phyloP scores from a whole-genome alignment of 805 yeast genomes.

The Metschnikowia continentalis region DNA sequence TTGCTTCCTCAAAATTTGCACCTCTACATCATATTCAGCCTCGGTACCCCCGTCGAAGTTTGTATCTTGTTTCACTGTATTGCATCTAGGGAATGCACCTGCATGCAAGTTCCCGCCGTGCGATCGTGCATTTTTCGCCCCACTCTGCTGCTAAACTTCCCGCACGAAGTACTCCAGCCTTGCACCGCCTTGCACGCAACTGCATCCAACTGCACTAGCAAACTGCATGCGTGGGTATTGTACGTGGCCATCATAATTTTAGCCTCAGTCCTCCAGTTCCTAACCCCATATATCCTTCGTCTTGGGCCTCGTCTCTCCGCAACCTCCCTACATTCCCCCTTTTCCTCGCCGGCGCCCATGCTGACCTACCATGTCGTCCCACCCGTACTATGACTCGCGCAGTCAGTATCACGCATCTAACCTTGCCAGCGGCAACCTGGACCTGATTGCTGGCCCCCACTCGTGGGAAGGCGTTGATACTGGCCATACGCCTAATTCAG shows the following conservation, averaged over 20 bases:
- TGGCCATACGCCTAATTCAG: neutral
- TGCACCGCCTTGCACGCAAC: neutral
- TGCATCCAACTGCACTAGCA: conserved; percentile 1
- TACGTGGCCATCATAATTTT: neutral
- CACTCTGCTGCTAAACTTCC: neutral
- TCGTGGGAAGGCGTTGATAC: neutral
- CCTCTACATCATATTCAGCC: too few relatives aligned
- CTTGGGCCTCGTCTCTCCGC: neutral
- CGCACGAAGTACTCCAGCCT: neutral
- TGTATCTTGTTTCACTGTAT: neutral
- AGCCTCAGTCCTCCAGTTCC: neutral
- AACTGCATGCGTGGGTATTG: conserved; percentile 4
- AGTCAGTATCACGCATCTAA: neutral
- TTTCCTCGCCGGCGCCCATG: neutral
- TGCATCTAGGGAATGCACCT: neutral
- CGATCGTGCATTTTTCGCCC: neutral
- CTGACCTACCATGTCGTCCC: conserved; percentile 1
- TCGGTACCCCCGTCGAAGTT: too few relatives aligned
- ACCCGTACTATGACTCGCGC: conserved; percentile 1
- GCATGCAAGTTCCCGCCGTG: neutral
- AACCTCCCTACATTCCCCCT: neutral
- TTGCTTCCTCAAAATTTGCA: too few relatives aligned
- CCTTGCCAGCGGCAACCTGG: neutral
- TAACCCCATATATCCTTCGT: neutral
- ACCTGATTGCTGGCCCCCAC: neutral